Base-by-base conservation (phyloP, 2,329 filamentous ascomycete genomes). In the Colletotrichum siamense region DNA sequence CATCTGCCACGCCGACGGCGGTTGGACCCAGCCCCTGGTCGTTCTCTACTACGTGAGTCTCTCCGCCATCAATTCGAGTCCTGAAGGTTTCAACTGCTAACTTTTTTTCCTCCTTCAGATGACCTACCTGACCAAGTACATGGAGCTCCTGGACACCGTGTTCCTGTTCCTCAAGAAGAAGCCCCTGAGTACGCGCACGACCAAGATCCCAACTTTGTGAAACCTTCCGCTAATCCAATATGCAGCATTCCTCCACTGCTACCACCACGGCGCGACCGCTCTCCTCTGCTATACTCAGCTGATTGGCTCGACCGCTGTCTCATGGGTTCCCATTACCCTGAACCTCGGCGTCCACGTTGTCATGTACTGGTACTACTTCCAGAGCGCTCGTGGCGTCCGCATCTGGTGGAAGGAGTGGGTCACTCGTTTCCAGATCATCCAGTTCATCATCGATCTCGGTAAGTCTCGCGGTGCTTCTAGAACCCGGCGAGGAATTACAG, bases 361-460 rank as follows among this genome's bases (percentile, higher is more conserved):
- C 84, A 99, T 99, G 96, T 99, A 99, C 94, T 98, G 96, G 96
- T 99, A 99, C 93, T 99, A 99, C 92, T 99, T 99, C 94, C 96
- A 99, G 91, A 96, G 95, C 83, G 96, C 96, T 71, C 96, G 96
- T 81, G 97, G 97, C 81, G 92, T 99, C 86, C 94, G 94, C 83
- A 97, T 98, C 88, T 98, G 96, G 96, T 99, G 96, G 96, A 99
- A 99, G 94, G 95, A 98, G 89, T 99, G 96, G 94, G 98, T 99
- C 85, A 99, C 96, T 81, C 95, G 96, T 84, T 94, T 98, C 83
- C 96, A 99, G 88, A 99, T 99, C 86, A 92, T 95, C 82, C 96
- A 99, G 86, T 99, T 99, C 88, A 92, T 99, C 85, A 96, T 99
- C 86, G 96, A 98, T 87, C 94, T 99, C 78, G 96, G 95, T 96